Conservation (phyloP, 106 monocot genomes). For the Platanthera guangdongensis region DNA sequence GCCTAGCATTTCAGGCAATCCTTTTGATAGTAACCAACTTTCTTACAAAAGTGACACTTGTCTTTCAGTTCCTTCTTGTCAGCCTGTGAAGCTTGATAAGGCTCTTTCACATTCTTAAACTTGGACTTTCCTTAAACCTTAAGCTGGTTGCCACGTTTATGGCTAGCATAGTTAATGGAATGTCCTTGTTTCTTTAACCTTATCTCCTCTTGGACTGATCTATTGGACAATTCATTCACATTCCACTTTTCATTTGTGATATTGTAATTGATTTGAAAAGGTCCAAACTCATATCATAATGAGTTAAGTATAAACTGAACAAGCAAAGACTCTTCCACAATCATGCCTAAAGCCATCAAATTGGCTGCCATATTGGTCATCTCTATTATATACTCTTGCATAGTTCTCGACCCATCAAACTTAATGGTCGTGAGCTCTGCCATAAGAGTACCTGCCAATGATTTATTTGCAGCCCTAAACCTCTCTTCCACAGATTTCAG, state of each 20-base stretch:
- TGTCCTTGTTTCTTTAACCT: too few species aligned
- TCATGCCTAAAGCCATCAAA: not conserved
- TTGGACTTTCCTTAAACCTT: not conserved
- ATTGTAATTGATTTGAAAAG: not conserved
- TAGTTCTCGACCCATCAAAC: too few species aligned
- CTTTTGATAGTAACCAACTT: slow-evolving; percentile 5
- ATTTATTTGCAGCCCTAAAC: too few species aligned
- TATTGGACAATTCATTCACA: too few species aligned
- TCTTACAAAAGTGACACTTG: slow-evolving; percentile 5
- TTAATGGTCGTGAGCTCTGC: too few species aligned
- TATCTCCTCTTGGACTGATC: too few species aligned
- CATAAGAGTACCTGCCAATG: too few species aligned
- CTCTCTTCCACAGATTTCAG: not conserved
- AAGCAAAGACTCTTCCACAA: not conserved
- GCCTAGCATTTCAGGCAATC: slow-evolving; percentile 1
- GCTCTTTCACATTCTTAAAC: not conserved
- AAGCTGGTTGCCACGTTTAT: not conserved
- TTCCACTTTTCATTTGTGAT: not conserved
- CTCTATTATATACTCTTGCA: not conserved
- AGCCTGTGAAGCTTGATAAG: not conserved
- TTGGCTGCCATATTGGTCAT: not conserved
- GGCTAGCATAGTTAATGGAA: too few species aligned
- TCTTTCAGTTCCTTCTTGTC: slow-evolving; percentile 2
- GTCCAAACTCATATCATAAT: not conserved
- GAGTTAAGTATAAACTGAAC: not conserved